phyloP scores from a whole-genome alignment of 805 yeast species.

The Diddensiella caesifluorescens region DNA sequence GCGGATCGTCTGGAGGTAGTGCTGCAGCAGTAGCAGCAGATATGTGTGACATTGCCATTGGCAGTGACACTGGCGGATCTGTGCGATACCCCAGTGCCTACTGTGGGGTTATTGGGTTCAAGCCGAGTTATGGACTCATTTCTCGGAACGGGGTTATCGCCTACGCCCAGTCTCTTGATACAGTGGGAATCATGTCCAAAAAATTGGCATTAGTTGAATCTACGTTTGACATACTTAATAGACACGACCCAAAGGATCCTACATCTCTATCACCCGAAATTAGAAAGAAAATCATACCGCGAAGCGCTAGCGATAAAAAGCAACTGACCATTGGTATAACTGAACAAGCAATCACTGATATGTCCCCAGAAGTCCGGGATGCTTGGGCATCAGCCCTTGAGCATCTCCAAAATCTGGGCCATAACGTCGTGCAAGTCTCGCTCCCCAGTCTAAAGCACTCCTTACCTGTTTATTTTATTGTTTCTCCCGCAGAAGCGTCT shows the following conservation, averaged over 20 bases:
- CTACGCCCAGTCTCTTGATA: conserved; percentile 90
- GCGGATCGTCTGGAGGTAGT: conserved; percentile 96
- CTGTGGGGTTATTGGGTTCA: conserved; percentile 79
- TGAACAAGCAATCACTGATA: conserved; percentile 55
- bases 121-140: conserved; percentile 88
- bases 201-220: conserved; percentile 39
- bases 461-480: conserved; percentile 76
- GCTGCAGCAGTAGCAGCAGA: conserved; percentile 85
- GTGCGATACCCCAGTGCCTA: conserved; percentile 88
- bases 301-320: conserved; percentile 4
- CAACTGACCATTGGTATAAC: conserved; percentile 65
- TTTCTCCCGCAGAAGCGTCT: conserved; percentile 91
- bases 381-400: conserved; percentile 45
- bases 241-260: conserved; percentile 70
- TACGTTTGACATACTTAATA: conserved; percentile 55
- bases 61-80: conserved; percentile 98
- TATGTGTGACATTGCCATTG: conserved; percentile 69
- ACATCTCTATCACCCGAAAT: conserved; percentile 41
- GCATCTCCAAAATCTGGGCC: conserved; percentile 43
- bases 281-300: conserved; percentile 13
- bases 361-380: conserved; percentile 42
- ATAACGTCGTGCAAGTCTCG: conserved; percentile 56
- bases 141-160: conserved; percentile 90
- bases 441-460: conserved; percentile 63
- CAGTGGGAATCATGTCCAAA: conserved; percentile 77